Conservation (phyloP, 106 monocot genomes). For the Triglochin maritima region DNA sequence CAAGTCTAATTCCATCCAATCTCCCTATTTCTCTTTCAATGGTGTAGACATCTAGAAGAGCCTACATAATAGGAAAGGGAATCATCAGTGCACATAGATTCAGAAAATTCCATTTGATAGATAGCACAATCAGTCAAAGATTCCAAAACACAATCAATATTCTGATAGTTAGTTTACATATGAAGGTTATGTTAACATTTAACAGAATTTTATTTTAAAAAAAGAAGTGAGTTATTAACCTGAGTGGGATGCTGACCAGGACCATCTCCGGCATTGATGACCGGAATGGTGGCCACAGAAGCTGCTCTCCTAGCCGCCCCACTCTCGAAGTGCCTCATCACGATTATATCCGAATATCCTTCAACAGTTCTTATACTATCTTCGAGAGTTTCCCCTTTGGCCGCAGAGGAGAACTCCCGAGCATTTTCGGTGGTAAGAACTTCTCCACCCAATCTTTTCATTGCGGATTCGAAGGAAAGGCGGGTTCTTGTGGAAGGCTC, state of each 20-base stretch:
- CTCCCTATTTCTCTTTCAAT: slow-evolving; percentile 90
- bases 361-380: slow-evolving; percentile 99
- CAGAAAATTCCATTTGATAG: too few species aligned
- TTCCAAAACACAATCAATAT: too few species aligned
- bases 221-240: slow-evolving; percentile 15
- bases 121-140: too few species aligned
- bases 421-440: slow-evolving; percentile 98
- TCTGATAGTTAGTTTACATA: too few species aligned
- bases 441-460: slow-evolving; percentile 94
- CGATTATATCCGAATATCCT: slow-evolving; percentile 94
- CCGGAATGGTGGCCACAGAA: slow-evolving; percentile 51
- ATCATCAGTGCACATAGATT: background rate
- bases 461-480: slow-evolving; percentile 96
- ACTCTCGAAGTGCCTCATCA: slow-evolving; percentile 95
- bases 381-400: slow-evolving; percentile 99
- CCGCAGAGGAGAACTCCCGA: slow-evolving; percentile 92
- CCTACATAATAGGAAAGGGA: slow-evolving; percentile 36
- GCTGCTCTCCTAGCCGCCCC: slow-evolving; percentile 85
- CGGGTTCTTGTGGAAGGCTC: slow-evolving; percentile 96
- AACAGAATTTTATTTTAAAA: too few species aligned
- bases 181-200: too few species aligned
- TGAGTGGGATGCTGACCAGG: slow-evolving; percentile 99
- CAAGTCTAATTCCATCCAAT: slow-evolving; percentile 83
- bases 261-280: slow-evolving; percentile 99
- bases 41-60: slow-evolving; percentile 92